Base-by-base conservation (phyloP, 305 asterid genomes). In the Rubia occidens region DNA sequence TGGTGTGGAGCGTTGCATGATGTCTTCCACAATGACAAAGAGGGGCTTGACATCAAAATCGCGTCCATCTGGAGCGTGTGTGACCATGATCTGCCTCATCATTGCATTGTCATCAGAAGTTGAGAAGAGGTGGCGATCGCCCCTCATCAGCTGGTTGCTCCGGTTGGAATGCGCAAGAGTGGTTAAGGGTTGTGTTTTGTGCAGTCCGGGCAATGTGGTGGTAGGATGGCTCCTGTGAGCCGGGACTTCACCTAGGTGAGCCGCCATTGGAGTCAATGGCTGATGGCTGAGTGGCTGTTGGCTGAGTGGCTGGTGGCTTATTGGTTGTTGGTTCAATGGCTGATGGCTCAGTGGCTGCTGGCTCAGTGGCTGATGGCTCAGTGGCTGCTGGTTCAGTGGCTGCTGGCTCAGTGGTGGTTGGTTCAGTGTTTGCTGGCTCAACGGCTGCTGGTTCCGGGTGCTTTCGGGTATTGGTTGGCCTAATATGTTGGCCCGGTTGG, bases 11-110 rank as follows among this genome's bases (percentile, higher is more conserved):
- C 73, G 87, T 6, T 75, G 83, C 75, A 94, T 68, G 83, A 94
- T 89, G n/a, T 89, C 92, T 87, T 89, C 97, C 54, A 90, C 64
- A 37, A 90, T 74, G 71, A 74, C 35, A 11, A 94, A 84, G 56
- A 94, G 77, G 4, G 95, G 87, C 72, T 72, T 81, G 47, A 87
- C 87, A 5, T 90, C 85, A 37, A 84, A 82, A 5, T 87, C 87
- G 11, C 82, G 85, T 4, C 83, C 76, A 44, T 89, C 95, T 0
- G 91, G 92, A 45, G 74, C 82, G 20, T 94, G 96, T 14, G 89
- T 84, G 59, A 74, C 82, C 72, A 68, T 74, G 45, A 94, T 78
- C 53, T 87, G 95, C 78, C 81, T 89, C 87, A 76, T 78, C 82
- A 90, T 89, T 11, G 87, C 81, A 42, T 40, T 76, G 29, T 88